These are phyloP conservation scores for Moesziomyces parantarcticus DNA, from an alignment of 1,284 basidiomycete species.

Conservation along the genomic window DNA sequence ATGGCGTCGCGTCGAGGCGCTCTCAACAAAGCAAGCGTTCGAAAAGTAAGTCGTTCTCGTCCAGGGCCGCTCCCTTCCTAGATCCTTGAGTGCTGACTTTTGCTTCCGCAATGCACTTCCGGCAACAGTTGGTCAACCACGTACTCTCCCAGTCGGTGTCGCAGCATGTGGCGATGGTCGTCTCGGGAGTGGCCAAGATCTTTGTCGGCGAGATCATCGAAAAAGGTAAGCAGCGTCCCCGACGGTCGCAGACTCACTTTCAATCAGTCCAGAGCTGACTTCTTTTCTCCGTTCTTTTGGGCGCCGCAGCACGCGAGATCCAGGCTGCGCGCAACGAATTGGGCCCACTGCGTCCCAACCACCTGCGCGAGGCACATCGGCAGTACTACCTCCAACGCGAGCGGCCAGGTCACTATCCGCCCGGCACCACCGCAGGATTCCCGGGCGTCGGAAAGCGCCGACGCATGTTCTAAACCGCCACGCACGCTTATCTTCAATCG, in stretches of 20 bases:
- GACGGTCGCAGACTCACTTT: too few species aligned
- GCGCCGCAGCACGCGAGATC: slow-evolving; percentile 76
- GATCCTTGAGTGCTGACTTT: too few species aligned
- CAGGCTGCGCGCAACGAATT: slow-evolving; percentile 77
- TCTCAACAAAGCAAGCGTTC: slow-evolving; percentile 81
- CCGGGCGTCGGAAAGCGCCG: slow-evolving; percentile 58
- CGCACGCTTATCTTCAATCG: neutral
- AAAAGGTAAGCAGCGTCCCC: slow-evolving; percentile 73
- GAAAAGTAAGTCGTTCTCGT: slow-evolving; percentile 73
- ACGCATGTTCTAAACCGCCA: slow-evolving; percentile 50
- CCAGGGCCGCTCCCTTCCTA: neutral
- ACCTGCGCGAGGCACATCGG: slow-evolving; percentile 86
- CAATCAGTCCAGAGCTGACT: neutral
- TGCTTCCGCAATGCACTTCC: too few species aligned
- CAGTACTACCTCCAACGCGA: slow-evolving; percentile 82
- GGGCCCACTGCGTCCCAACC: slow-evolving; percentile 84
- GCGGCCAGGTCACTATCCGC: slow-evolving; percentile 61
- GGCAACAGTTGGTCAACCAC: slow-evolving; percentile 81
- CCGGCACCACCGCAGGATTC: slow-evolving; percentile 49
- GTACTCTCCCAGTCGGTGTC: slow-evolving; percentile 80
- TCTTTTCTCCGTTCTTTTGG: neutral
- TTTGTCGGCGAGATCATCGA: slow-evolving; percentile 93
- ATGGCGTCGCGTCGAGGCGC: slow-evolving; percentile 86
- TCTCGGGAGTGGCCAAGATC: slow-evolving; percentile 88
- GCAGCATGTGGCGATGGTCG: slow-evolving; percentile 84